Conservation (phyloP, 306 rosid genomes). For the Citrullus amarus region DNA sequence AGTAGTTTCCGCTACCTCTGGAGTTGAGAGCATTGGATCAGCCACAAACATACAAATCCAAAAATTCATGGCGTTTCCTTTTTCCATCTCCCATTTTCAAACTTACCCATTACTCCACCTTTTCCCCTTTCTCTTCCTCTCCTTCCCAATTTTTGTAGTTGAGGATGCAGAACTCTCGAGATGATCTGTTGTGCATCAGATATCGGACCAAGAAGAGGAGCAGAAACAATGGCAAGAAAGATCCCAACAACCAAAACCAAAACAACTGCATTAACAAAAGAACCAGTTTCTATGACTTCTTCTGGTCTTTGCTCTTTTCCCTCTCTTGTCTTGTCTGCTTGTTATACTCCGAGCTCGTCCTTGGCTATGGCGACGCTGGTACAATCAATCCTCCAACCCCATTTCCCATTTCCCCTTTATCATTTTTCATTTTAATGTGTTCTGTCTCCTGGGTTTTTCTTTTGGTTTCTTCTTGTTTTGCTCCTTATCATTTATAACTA, state of each 20-base stretch:
- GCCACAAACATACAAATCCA: slow-evolving; percentile 8
- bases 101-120: not conserved
- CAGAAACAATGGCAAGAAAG: not conserved
- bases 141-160: not conserved
- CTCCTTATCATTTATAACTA: not conserved
- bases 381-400: not conserved
- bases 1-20: slow-evolving; percentile 8
- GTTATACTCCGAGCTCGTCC: slow-evolving; percentile 41
- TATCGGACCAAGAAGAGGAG: slow-evolving; percentile 8
- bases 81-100: not conserved
- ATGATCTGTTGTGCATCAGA: slow-evolving; percentile 22
- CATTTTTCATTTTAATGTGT: not conserved
- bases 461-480: not conserved
- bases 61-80: not conserved
- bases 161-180: slow-evolving; percentile 40
- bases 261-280: slow-evolving; percentile 9
- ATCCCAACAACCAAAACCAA: not conserved
- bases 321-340: slow-evolving; percentile 52
- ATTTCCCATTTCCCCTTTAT: too few species aligned
- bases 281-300: slow-evolving; percentile 42
- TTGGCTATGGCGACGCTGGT: slow-evolving; percentile 53
- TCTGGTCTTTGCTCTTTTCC: slow-evolving; percentile 50
- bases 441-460: not conserved
- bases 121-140: not conserved
- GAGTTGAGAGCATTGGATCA: not conserved